Base-by-base conservation (phyloP, 139 green algal genomes). In the Zygnema cylindricum region DNA sequence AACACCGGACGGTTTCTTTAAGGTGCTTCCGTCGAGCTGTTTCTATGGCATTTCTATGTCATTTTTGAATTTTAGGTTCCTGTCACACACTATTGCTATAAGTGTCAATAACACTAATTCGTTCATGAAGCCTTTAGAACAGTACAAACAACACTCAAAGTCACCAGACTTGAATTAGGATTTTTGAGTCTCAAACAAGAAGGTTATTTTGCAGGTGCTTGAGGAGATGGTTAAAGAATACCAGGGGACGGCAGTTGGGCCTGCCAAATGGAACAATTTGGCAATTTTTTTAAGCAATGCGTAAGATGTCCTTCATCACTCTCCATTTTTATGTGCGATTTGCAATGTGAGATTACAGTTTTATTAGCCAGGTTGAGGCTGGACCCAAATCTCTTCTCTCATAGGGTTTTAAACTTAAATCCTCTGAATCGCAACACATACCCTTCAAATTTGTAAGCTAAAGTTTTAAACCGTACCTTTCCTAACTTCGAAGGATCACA, bases 231-330 rank as follows among this genome's bases (percentile, higher is more conserved):
- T 86, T 55, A 41, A 39, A 38, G 78, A 57, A 63, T 86, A 86
- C 38, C 40, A 86, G 38, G 38, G 33, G 1, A 39, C 36, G 22
- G 43, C 69, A 63, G 41, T n/a, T 25, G 78, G 78, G n/a, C 39
- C 42, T 86, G 35, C 78, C 78, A 86, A 86, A 41, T 86, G 78
- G 78, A 39, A 23, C 7, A n/a, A 30, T 33, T 32, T 86, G 3
- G 41, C 78, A 33, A 38, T 41, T 22, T 86, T 86, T 63, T 40
- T 86, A 25, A 23, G 35, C 22, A 30, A 22, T 23, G 77, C 40
- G 78, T 86, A 16, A 41, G 38, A 43, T 16, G 36, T 41, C 71
- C 38, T 79, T 16, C 38, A 43, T 43, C 21, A 35, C 57, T 35
- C 30, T 30, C 30, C 30, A 30, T 73, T 25, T 35, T 30, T 30